Evolutionary conservation across 345 rosid genomes (phyloP).

Genomic region (Bruguiera parviflora): DNA sequence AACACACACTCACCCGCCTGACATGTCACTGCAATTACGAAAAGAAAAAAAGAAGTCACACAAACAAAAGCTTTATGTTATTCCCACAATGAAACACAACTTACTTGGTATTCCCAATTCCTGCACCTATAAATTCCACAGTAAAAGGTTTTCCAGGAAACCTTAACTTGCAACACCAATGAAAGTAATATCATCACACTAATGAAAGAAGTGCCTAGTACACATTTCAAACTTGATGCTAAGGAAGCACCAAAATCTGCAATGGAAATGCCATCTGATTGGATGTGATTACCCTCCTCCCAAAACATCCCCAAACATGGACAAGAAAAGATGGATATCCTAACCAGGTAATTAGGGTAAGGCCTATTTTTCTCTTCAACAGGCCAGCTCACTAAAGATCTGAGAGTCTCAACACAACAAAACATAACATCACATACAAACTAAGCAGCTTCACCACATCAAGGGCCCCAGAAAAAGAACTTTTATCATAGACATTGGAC

Average conservation of each 20-base stretch:
- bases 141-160: not conserved
- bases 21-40: conserved; percentile 4
- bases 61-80: not conserved
- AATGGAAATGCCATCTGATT: not conserved
- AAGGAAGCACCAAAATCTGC: not conserved
- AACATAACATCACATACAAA: not conserved
- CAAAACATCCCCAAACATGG: not conserved
- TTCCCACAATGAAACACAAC: not conserved
- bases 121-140: conserved; percentile 4
- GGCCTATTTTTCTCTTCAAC: not conserved
- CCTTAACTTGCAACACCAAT: not conserved
- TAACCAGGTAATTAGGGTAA: not conserved
- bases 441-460: not conserved
- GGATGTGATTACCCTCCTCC: not conserved
- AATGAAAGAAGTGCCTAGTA: not conserved
- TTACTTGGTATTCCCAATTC: conserved; percentile 5
- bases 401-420: not conserved
- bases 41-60: conserved; percentile 8
- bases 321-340: not conserved
- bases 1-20: conserved; percentile 13
- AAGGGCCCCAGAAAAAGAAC: not conserved
- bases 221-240: not conserved
- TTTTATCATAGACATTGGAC: not conserved
- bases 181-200: not conserved
- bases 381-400: not conserved